Conservation (phyloP, 805 yeast genomes). For the Wickerhamomyces sydowiorum region DNA sequence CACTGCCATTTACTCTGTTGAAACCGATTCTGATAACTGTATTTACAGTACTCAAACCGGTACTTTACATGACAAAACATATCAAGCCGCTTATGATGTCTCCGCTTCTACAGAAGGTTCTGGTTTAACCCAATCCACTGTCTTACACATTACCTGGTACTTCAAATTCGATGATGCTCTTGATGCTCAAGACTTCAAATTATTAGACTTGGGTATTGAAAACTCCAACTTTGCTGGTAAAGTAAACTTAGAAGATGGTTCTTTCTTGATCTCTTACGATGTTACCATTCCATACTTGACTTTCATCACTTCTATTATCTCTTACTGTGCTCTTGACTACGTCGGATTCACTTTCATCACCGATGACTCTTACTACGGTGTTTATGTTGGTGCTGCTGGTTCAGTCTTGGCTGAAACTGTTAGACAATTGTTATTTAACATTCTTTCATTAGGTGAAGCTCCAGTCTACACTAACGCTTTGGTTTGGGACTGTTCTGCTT, state of each 20-base stretch:
- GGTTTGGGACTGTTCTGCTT: not conserved
- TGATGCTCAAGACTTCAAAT: not conserved
- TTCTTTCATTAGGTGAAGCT: not conserved
- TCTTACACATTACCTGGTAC: not conserved
- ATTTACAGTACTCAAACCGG: not conserved
- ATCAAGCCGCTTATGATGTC: constrained; percentile 28
- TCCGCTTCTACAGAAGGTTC: constrained; percentile 84
- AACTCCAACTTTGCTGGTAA: not conserved
- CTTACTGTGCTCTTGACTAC: not conserved
- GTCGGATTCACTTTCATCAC: not conserved
- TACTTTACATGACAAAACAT: not conserved
- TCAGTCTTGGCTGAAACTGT: not conserved
- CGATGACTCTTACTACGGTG: not conserved
- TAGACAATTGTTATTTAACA: not conserved
- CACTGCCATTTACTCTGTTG: not conserved
- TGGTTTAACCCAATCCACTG: constrained; percentile 66
- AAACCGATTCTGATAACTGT: not conserved
- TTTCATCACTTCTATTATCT: not conserved
- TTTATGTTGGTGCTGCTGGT: constrained; percentile 1
- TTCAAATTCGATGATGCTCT: not conserved
- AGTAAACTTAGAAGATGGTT: not conserved
- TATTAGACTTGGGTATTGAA: not conserved
- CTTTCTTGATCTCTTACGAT: not conserved
- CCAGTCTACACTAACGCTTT: not conserved
- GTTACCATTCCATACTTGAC: not conserved